Conservation (phyloP, 2,329 filamentous ascomycete species). For the Fusarium tjaetaba region DNA sequence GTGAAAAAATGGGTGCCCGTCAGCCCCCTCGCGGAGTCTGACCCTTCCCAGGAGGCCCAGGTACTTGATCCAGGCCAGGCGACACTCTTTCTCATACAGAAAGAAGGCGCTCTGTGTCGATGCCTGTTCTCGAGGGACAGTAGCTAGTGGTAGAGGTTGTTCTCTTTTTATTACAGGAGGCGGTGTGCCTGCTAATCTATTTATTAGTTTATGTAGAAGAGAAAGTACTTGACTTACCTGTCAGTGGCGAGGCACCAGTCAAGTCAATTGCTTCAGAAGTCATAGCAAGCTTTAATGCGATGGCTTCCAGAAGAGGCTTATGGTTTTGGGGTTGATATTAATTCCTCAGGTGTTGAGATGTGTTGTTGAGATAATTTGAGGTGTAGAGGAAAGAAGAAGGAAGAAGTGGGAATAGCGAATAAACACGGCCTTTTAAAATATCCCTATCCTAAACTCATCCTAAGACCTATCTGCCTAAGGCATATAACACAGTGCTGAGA, state of each 20-base stretch:
- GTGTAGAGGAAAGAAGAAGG: background rate
- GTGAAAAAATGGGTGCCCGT: background rate
- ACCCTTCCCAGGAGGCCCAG: background rate
- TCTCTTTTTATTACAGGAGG: rapidly evolving
- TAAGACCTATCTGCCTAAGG: background rate
- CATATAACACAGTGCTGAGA: background rate
- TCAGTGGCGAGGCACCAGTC: background rate
- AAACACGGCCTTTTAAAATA: background rate
- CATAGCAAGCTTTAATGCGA: background rate
- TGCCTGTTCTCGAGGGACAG: background rate
- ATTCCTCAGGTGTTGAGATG: background rate
- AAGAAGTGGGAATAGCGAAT: background rate
- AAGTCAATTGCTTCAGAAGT: background rate
- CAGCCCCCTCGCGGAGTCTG: background rate
- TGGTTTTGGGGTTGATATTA: background rate
- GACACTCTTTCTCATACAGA: background rate
- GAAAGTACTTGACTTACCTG: background rate
- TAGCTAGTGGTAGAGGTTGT: rapidly evolving
- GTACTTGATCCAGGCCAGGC: constrained; percentile 1
- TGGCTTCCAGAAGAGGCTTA: background rate
- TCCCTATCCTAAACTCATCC: background rate
- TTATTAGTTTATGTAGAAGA: background rate
- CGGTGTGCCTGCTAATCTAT: background rate
- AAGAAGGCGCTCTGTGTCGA: background rate
- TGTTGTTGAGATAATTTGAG: background rate